Base-by-base conservation (phyloP, 108 stramenopile genomes). In the Fragilariopsis cylindrus region DNA sequence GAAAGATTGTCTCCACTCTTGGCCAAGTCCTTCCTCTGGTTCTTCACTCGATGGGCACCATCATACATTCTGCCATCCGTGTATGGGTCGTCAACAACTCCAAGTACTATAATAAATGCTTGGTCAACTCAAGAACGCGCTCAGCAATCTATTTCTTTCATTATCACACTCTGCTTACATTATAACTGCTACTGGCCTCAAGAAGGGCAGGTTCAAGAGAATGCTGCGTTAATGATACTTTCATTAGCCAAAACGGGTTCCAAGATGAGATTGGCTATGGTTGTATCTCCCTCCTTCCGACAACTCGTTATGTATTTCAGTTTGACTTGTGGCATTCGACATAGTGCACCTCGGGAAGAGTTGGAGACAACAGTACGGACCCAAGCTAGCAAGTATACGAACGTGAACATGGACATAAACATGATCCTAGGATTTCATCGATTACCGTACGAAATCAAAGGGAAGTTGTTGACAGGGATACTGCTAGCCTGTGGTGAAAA, bases 121-220 rank as follows among this genome's bases (percentile, higher is more conserved):
- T 95, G 90, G 87, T 76, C 88, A 30, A 79, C 63, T 19, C 78
- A 72, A 3, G 91, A 89, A 50, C 43, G 60, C 1, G 85, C 86
- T 40, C 80, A 85, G 57, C 85, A 88, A 53, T 67, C 84, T 1
- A 70, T 95, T 49, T 86, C 87, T 0, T 93, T 96, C 70, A 81
- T 85, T 46, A 40, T 78, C 9, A 85, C 90, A 2, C 71, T 96
- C 57, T 89, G 88, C 73, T 67, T 92, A 4, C 83, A 90, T 45
- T 93, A 93, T 71, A 87, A 90, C 62, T 93, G 90, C 63, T 85
- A 81, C 60, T 96, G 94, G 94, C 92, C 94, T 7, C 89, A 88
- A 71, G 94, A 96, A 83, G 74, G 76, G 39, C 84, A 88, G 65
- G 84, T 96, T 3, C 87, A 88, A 64, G 87, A 90, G 18, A 80